Evolutionary conservation across 1,139 yeast species (phyloP).

Genomic region (Pneumocystis canis): DNA sequence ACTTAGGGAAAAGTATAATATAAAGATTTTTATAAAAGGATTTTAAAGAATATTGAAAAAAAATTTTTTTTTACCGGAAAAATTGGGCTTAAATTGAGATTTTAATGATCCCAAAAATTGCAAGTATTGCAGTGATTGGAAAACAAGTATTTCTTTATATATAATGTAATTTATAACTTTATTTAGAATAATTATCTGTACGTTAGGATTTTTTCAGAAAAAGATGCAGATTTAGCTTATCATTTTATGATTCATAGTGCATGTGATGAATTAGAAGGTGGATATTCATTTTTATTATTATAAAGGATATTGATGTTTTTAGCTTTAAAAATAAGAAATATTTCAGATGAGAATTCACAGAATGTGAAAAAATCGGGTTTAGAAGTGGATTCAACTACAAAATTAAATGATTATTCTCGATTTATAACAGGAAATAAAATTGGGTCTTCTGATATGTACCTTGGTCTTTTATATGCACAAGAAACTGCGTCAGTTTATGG

Average conservation of each 20-base stretch:
- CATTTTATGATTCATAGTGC: background rate
- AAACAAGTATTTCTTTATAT: background rate
- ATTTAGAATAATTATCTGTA: background rate
- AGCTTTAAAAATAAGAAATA: background rate
- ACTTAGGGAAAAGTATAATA: background rate
- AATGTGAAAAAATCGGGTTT: background rate
- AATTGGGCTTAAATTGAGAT: background rate
- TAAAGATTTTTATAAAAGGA: no score
- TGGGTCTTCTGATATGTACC: background rate
- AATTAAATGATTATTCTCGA: background rate
- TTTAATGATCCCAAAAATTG: background rate
- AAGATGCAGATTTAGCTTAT: background rate
- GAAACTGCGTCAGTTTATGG: background rate
- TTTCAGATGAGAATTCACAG: background rate
- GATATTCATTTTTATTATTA: background rate
- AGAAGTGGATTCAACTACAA: background rate
- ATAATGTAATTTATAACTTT: background rate
- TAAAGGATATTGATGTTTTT: background rate
- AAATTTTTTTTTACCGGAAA: background rate
- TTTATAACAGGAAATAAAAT: background rate
- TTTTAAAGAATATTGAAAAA: background rate
- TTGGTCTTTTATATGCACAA: background rate
- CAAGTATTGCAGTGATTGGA: background rate
- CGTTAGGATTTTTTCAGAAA: background rate
- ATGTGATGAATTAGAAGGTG: background rate